These are phyloP conservation scores for Aspergillus bombycis DNA, from an alignment of 2,329 filamentous ascomycete genomes.

Conservation along the genomic window DNA sequence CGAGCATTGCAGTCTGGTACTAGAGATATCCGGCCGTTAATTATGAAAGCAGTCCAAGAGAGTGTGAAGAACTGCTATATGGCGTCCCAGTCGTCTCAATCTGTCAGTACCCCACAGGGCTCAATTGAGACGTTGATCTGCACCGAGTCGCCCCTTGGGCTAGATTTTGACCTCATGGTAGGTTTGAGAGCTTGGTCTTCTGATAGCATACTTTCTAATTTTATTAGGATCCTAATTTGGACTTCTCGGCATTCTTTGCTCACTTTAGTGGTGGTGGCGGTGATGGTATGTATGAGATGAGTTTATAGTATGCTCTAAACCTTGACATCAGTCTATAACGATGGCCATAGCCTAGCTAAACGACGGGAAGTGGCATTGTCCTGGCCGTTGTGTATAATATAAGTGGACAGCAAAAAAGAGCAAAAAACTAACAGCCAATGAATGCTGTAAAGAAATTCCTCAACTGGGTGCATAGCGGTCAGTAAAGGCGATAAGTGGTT, in stretches of 20 bases:
- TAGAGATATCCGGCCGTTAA: not conserved
- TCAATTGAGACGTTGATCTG: not conserved
- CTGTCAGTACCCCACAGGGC: not conserved
- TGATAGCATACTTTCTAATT: not conserved
- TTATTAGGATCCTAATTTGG: not conserved
- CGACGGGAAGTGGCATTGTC: too few species aligned
- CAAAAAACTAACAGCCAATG: not conserved
- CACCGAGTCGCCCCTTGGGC: not conserved
- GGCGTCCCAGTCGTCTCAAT: constrained; percentile 1
- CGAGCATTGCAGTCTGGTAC: constrained; percentile 17
- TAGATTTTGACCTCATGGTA: not conserved
- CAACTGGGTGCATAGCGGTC: not conserved
- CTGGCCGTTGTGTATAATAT: not conserved
- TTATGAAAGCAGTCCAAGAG: not conserved
- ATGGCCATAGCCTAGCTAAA: not conserved
- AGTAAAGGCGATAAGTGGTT: not conserved
- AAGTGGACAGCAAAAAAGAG: not conserved
- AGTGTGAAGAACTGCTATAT: not conserved
- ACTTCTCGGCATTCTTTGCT: not conserved
- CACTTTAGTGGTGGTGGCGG: not conserved
- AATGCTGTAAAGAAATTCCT: not conserved
- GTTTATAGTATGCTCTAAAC: not conserved
- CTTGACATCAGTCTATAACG: not conserved
- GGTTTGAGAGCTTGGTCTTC: too few species aligned
- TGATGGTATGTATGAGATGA: not conserved